A percentile compares a stretch with the other conserved stretches of the same genome.
phyloP scores from a whole-genome alignment of 2,329 filamentous ascomycete species.

The Cladophialophora chaetospira region DNA sequence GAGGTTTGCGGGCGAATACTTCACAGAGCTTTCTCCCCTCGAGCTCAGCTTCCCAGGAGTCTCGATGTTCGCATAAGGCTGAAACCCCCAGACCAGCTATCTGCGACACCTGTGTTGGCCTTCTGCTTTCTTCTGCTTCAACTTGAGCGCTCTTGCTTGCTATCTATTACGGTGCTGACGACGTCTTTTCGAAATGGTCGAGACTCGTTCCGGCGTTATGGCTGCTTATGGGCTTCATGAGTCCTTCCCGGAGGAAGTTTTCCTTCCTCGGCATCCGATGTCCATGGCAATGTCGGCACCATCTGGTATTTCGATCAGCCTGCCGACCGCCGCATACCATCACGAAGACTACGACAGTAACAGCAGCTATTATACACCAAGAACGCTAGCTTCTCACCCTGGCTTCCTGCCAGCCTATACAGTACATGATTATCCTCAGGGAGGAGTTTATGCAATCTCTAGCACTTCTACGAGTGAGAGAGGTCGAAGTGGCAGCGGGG shows the following conservation, averaged over 20 bases:
- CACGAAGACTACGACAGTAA: background rate
- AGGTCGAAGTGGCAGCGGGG: conserved; percentile 8
- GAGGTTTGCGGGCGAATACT: background rate
- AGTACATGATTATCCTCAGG: conserved; percentile 4
- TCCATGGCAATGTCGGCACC: background rate
- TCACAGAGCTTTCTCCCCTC: background rate
- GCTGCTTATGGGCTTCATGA: background rate
- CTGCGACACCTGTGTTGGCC: background rate
- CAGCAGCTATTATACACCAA: conserved; percentile 7
- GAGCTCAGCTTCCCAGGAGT: background rate
- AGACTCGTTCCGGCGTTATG: background rate
- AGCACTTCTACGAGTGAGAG: conserved; percentile 7
- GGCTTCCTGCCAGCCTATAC: background rate
- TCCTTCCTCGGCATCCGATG: background rate
- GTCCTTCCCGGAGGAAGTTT: background rate
- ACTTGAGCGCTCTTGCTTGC: background rate
- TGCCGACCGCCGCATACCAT: conserved; percentile 1
- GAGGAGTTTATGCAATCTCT: conserved; percentile 7
- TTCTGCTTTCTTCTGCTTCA: background rate
- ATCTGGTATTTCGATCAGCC: background rate
- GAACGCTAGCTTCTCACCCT: background rate
- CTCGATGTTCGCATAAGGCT: conserved; percentile 6
- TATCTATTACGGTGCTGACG: background rate
- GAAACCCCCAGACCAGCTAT: background rate
- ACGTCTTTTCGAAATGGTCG: background rate